phyloP scores from a whole-genome alignment of 768 basidiomycete genomes.

The Favolaschia claudopus region DNA sequence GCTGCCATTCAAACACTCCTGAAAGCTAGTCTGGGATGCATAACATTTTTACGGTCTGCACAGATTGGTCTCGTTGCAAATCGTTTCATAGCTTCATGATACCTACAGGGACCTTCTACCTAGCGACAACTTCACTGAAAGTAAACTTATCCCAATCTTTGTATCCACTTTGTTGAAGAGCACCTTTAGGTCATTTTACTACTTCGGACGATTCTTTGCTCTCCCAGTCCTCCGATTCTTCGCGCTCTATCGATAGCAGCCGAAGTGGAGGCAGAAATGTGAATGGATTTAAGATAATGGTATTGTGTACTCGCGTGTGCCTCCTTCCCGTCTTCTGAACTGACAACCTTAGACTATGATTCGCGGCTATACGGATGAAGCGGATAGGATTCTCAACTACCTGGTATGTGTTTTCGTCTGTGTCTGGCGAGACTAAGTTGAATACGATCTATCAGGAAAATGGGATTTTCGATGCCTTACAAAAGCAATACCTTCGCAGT shows the following conservation, averaged over 20 bases:
- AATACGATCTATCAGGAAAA: conserved; percentile 61
- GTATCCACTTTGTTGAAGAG: not conserved
- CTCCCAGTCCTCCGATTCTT: conserved; percentile 39
- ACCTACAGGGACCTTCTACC: conserved; percentile 71
- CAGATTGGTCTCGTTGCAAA: not conserved
- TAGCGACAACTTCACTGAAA: conserved; percentile 79
- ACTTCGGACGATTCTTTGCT: conserved; percentile 52
- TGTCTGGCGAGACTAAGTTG: not conserved
- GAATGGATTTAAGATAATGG: conserved; percentile 78
- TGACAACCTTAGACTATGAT: conserved; percentile 57
- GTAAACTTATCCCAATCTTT: conserved; percentile 43
- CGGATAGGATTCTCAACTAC: conserved; percentile 82
- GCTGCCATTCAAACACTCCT: conserved; percentile 77
- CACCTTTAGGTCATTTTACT: conserved; percentile 60
- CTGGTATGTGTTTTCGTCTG: conserved; percentile 56
- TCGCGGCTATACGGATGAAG: conserved; percentile 83
- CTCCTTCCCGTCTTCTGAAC: not conserved
- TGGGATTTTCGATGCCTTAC: conserved; percentile 87
- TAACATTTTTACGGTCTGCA: conserved; percentile 73
- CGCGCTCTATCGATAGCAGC: conserved; percentile 47
- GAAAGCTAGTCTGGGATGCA: conserved; percentile 76
- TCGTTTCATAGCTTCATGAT: not conserved
- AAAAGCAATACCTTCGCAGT: conserved; percentile 84
- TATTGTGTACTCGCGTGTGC: conserved; percentile 22
- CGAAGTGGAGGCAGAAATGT: conserved; percentile 47